Base-by-base conservation (phyloP, 257 asterid genomes). In the Gynochthodes officinalis region DNA sequence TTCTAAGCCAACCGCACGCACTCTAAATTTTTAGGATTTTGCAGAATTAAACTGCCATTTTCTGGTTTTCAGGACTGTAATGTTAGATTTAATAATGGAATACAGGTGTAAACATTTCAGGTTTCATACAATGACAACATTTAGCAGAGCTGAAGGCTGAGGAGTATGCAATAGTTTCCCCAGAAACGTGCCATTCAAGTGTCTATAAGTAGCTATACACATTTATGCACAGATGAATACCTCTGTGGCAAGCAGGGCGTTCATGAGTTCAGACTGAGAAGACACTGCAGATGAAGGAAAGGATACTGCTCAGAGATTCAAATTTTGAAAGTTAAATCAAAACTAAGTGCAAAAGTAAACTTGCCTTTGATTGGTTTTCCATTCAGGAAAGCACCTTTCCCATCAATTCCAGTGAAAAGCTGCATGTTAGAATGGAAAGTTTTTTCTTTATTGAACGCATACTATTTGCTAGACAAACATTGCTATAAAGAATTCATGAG, bases 181-280 rank as follows among this genome's bases (percentile, higher is more conserved):
- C n/a, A n/a, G n/a, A n/a, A n/a, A n/a, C n/a, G 33, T 44, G n/a
- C 40, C 7, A 43, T 9, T 19, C 19, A 7, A 57, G 28, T 39
- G 7, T 23, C 37, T 37, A 69, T 4, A 44, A n/a, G 65, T 15
- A 5, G 8, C 13, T 11, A 23, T 43, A 64, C 70, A 55, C n/a
- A 48, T 6, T 43, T 42, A 63, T 46, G 66, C 64, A 73, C 11
- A 64, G 65, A 43, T 70, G 39, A 64, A 58, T 84, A 89, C 97
- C 96, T 86, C 97, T 25, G 97, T 88, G 69, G 84, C 90, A 77
- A 92, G 97, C 82, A 92, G 93, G 61, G 95, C 85, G 86, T 84
- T 82, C 75, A 89, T 82, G 16, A 92, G 97, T 88, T 86, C 97
- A 65, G 84, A 75, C 81, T 92, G 95, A 78, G 96, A 82, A 76